A percentile compares a stretch with the other conserved stretches of the same genome.
These are phyloP conservation scores for Scalesia atractyloides DNA, from an alignment of 129 eudicot species.

Conservation along the genomic window DNA sequence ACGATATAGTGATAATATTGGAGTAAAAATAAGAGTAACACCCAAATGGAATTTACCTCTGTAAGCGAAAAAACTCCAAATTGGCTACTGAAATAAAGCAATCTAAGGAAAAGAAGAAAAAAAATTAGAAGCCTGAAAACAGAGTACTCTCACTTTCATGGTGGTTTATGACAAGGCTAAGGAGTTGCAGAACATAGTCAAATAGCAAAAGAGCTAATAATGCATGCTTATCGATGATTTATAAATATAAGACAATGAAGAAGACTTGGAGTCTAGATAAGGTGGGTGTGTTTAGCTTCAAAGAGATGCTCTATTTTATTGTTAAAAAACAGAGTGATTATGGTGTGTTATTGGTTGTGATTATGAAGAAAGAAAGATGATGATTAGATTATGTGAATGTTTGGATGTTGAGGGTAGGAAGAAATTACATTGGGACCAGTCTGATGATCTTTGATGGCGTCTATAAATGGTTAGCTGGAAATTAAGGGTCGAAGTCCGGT, in stretches of 20 bases:
- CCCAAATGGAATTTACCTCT: conserved; percentile 27
- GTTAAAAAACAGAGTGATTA: conserved; percentile 19
- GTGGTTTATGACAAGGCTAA: conserved; percentile 51
- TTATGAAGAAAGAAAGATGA: conserved; percentile 12
- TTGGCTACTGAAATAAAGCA: conserved; percentile 9
- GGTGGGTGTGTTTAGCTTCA: conserved; percentile 31
- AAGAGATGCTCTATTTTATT: conserved; percentile 13
- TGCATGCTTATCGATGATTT: conserved; percentile 45
- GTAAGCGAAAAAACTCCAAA: conserved; percentile 34
- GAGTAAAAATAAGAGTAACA: conserved; percentile 6
- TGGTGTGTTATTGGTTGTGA: conserved; percentile 14
- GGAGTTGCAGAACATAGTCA: conserved; percentile 38
- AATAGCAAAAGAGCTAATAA: conserved; percentile 36
- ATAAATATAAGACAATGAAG: conserved; percentile 25
- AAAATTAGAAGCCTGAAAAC: conserved; percentile 14
- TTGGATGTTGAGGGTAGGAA: conserved; percentile 29
- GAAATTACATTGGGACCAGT: conserved; percentile 26
- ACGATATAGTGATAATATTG: conserved; percentile 23
- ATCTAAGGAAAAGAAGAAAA: conserved; percentile 25
- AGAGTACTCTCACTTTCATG: conserved; percentile 26
- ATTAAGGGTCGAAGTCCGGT: no score
- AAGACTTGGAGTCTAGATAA: conserved; percentile 18
- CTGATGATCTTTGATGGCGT: no score
- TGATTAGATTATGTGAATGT: conserved; percentile 24
- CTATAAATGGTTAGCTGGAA: no score